A percentile compares a stretch with the other conserved stretches of the same genome.
Evolutionary conservation across 108 stramenopile genomes (phyloP).

Genomic region (Discostella pseudostelligera): DNA sequence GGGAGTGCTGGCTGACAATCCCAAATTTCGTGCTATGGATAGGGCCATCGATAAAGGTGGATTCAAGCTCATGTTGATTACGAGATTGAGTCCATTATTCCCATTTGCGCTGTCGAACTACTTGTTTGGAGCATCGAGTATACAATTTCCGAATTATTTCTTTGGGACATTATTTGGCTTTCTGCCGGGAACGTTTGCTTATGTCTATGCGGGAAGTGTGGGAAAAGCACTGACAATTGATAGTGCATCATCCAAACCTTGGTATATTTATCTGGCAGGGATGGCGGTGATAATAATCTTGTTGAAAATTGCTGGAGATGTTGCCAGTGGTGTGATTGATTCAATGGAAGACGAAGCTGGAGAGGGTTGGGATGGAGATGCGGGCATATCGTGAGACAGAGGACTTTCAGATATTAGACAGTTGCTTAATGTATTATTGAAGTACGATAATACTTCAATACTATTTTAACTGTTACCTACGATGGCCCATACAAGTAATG

Average conservation of each 20-base stretch:
- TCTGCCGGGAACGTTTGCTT: conserved; percentile 78
- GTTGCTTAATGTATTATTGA: too few relatives aligned
- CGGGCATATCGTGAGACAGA: too few relatives aligned
- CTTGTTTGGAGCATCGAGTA: conserved; percentile 81
- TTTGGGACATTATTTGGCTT: conserved; percentile 76
- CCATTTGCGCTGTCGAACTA: conserved; percentile 92
- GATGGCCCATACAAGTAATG: too few relatives aligned
- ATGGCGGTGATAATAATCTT: conserved; percentile 50
- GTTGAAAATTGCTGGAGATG: conserved; percentile 62
- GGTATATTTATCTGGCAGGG: conserved; percentile 73
- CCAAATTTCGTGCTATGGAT: conserved; percentile 79
- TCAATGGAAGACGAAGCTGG: conserved; percentile 53
- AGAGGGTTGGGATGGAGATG: neutral
- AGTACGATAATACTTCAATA: too few relatives aligned
- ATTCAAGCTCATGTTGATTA: conserved; percentile 86
- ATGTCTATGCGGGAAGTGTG: conserved; percentile 72
- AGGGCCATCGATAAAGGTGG: conserved; percentile 84
- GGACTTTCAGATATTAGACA: too few relatives aligned
- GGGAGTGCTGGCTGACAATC: conserved; percentile 52
- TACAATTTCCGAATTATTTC: conserved; percentile 70
- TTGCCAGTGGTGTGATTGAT: conserved; percentile 63
- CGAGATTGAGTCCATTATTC: conserved; percentile 84
- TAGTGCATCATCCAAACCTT: conserved; percentile 50
- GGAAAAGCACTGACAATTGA: conserved; percentile 63
- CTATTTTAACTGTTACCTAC: too few relatives aligned